phyloP scores from a whole-genome alignment of 768 basidiomycete species.

The Rhodotorula diobovata region DNA sequence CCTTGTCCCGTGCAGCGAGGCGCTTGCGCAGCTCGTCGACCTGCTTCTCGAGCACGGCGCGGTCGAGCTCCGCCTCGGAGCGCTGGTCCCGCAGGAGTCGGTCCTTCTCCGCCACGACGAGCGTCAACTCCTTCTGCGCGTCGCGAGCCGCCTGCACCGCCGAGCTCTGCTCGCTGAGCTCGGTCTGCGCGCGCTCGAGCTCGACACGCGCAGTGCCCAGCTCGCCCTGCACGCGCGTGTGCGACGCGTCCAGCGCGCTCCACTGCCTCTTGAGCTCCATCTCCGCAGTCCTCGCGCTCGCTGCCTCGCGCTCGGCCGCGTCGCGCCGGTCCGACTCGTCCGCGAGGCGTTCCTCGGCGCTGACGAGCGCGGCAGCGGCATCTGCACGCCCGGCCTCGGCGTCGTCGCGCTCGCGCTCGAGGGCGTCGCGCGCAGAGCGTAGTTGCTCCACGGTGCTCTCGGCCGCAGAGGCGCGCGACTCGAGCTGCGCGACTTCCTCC shows the following conservation, averaged over 20 bases:
- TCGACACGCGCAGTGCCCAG: conserved; percentile 18
- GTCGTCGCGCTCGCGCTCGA: conserved; percentile 54
- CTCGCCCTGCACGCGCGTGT: conserved; percentile 17
- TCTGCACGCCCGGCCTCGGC: conserved; percentile 29
- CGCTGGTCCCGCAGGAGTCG: conserved; percentile 74
- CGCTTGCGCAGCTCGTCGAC: conserved; percentile 66
- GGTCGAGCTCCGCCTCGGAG: conserved; percentile 87
- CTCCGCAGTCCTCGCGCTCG: neutral
- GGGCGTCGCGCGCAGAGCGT: conserved; percentile 59
- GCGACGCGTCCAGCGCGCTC: neutral
- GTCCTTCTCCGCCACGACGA: conserved; percentile 73
- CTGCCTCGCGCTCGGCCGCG: conserved; percentile 55
- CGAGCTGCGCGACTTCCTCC: conserved; percentile 32
- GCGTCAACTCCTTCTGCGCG: conserved; percentile 62
- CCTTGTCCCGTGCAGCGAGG: conserved; percentile 59
- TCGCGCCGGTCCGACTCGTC: conserved; percentile 57
- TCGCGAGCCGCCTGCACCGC: conserved; percentile 58
- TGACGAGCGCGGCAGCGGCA: conserved; percentile 39
- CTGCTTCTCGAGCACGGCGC: conserved; percentile 85
- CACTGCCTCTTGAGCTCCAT: conserved; percentile 16
- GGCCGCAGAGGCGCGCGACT: conserved; percentile 12
- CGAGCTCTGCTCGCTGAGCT: conserved; percentile 35
- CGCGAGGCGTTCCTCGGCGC: conserved; percentile 41
- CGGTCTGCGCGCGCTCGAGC: conserved; percentile 21
- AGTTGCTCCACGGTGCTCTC: conserved; percentile 53